Base-by-base conservation (phyloP, 106 monocot species). In the Allium fistulosum region DNA sequence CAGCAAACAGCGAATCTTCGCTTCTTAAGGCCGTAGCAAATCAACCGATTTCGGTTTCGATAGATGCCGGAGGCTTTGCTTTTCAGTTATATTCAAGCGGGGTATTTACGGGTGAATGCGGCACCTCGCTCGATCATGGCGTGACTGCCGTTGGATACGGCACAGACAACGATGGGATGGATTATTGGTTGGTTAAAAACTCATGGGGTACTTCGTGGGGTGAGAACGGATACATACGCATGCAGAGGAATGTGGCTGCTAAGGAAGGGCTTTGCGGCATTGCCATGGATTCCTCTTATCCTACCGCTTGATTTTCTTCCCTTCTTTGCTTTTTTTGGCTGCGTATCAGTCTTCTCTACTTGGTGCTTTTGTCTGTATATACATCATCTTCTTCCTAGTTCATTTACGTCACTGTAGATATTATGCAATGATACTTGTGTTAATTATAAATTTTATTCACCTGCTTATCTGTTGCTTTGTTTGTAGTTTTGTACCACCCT, bases 11-110 rank as follows among this genome's bases (percentile, higher is more conserved):
- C 45, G 82, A 82, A 58, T 28, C 22, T 2, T 63, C 82, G 12
- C 70, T 82, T 12, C 26, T 74, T 17, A 18, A 69, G 16, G 77
- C 82, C 46, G 77, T 74, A 17, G 72, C 90, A 0, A 74, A 76
- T 48, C 85, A 85, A 65, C 90, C 90, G 1, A 73, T 90, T 0
- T 63, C 62, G 3, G 63, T 62, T 7, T 28, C 22, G 26, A 63
- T 62, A 17, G 62, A 63, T 17, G 72, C 46, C 6, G 48, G 72
- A 12, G 73, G 62, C 28, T 17, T 2, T 14, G 49, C 0, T 22
- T 71, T 71, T 57, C 70, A 71, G 58, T 28, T 61, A 11, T 81
- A 81, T 55, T 6, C 11, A 66, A 46, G 46, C 13, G 71, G 71
- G 18, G 16, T 71, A 3, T 71, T 59, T 88, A 46, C 59, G 0